These are phyloP conservation scores for Malus hybrid DNA, from an alignment of 331 rosid species.

Conservation along the genomic window DNA sequence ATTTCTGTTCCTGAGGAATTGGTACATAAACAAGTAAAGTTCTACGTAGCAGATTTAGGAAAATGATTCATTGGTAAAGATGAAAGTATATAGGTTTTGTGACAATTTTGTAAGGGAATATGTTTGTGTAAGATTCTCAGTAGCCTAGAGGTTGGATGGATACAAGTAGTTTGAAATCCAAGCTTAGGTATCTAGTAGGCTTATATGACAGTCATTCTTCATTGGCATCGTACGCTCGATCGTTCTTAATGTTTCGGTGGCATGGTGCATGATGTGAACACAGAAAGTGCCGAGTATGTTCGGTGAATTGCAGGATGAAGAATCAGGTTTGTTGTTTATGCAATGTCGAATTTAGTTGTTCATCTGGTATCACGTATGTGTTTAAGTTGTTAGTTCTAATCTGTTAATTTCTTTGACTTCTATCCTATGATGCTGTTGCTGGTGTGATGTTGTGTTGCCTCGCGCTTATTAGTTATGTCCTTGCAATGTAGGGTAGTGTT, in stretches of 20 bases:
- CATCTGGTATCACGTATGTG: not conserved
- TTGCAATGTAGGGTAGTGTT: too few relatives aligned
- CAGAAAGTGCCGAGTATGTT: not conserved
- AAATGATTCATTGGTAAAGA: conserved; percentile 15
- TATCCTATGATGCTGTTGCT: not conserved
- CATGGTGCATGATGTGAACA: not conserved
- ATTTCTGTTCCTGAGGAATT: not conserved
- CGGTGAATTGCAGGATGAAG: not conserved
- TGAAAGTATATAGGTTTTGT: conserved; percentile 10
- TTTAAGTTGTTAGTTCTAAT: not conserved
- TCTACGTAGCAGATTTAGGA: not conserved
- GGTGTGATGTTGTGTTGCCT: too few relatives aligned
- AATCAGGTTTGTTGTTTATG: not conserved
- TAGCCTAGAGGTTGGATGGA: not conserved
- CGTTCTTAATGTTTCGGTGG: not conserved
- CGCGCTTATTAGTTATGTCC: too few relatives aligned
- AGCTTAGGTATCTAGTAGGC: not conserved
- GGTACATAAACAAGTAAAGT: not conserved
- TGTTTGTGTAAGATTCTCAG: not conserved
- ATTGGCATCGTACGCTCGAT: not conserved
- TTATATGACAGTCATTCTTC: not conserved
- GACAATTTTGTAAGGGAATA: not conserved
- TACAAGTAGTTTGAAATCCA: not conserved
- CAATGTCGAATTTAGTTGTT: not conserved
- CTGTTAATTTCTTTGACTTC: not conserved